phyloP scores from a whole-genome alignment of 2,329 filamentous ascomycete species.

The Sphaerulina populicola region DNA sequence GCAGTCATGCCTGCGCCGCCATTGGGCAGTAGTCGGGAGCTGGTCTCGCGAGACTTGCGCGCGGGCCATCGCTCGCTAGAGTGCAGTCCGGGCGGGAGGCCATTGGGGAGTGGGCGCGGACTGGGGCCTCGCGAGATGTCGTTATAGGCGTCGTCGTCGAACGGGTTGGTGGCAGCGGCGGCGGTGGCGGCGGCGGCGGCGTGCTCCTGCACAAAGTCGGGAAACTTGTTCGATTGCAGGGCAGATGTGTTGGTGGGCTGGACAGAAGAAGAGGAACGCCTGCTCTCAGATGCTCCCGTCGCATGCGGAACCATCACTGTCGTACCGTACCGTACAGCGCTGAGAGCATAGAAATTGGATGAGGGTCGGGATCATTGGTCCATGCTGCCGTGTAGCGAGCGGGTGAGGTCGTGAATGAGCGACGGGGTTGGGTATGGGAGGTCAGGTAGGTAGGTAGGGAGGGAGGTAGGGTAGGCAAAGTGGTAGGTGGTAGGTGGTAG shows the following conservation, averaged over 20 bases:
- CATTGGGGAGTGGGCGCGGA: slow-evolving; percentile 29
- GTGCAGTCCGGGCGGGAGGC: slow-evolving; percentile 30
- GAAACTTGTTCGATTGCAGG: slow-evolving; percentile 33
- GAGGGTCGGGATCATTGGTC: not conserved
- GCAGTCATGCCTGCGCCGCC: slow-evolving; percentile 36
- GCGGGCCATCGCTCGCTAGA: slow-evolving; percentile 54
- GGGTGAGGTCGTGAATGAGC: not conserved
- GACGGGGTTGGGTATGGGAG: not conserved
- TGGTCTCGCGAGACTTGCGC: slow-evolving; percentile 36
- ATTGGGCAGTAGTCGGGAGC: slow-evolving; percentile 37
- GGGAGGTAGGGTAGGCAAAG: too few species aligned
- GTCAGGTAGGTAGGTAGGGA: too few species aligned
- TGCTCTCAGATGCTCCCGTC: slow-evolving; percentile 22
- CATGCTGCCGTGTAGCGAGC: not conserved
- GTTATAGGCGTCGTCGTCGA: slow-evolving; percentile 17
- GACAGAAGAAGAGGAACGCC: slow-evolving; percentile 24
- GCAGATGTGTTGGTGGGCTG: slow-evolving; percentile 20
- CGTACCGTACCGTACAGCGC: not conserved
- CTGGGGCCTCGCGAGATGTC: slow-evolving; percentile 24
- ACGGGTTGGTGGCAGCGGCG: not conserved
- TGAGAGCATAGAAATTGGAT: not conserved
- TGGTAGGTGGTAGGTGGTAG: too few species aligned
- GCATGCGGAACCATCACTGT: slow-evolving; percentile 25
- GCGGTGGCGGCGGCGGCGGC: not conserved
- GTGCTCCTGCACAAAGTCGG: slow-evolving; percentile 37